Evolutionary conservation across 2,329 filamentous ascomycete genomes (phyloP).

Genomic region (Alternaria sp.): DNA sequence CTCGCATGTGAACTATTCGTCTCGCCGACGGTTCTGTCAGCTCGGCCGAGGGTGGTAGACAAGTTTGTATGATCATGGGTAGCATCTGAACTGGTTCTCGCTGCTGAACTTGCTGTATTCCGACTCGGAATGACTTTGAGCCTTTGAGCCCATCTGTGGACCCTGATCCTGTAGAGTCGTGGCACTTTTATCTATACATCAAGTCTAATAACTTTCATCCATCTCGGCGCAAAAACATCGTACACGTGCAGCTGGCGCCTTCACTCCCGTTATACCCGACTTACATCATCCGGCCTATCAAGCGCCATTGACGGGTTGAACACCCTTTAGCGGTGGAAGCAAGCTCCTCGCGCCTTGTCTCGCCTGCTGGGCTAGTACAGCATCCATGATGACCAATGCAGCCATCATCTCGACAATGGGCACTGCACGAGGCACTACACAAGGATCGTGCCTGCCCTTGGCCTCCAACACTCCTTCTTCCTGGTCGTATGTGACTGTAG

Average conservation of each 20-base stretch:
- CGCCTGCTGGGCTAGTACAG: conserved; percentile 80
- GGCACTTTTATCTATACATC: background rate
- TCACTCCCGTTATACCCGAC: background rate
- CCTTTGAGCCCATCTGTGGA: background rate
- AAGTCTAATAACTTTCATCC: background rate
- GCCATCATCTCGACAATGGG: conserved; percentile 94
- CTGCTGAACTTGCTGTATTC: background rate
- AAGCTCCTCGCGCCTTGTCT: conserved; percentile 50
- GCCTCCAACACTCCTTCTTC: conserved; percentile 79
- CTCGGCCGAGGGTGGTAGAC: background rate
- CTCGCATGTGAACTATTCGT: background rate
- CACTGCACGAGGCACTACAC: conserved; percentile 86
- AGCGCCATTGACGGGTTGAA: conserved; percentile 39
- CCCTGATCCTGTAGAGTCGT: background rate
- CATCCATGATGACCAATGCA: conserved; percentile 84
- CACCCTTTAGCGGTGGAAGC: conserved; percentile 48
- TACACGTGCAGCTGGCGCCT: background rate
- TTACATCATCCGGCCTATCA: background rate
- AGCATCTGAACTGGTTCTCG: background rate
- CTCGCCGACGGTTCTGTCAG: background rate
- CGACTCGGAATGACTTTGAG: background rate
- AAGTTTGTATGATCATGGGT: background rate
- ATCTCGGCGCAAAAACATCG: background rate
- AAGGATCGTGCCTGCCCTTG: conserved; percentile 94
- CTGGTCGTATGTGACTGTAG: conserved; percentile 80